These are phyloP conservation scores for Sporothrix dimorphospora DNA, from an alignment of 2,329 filamentous ascomycete genomes.

Conservation along the genomic window DNA sequence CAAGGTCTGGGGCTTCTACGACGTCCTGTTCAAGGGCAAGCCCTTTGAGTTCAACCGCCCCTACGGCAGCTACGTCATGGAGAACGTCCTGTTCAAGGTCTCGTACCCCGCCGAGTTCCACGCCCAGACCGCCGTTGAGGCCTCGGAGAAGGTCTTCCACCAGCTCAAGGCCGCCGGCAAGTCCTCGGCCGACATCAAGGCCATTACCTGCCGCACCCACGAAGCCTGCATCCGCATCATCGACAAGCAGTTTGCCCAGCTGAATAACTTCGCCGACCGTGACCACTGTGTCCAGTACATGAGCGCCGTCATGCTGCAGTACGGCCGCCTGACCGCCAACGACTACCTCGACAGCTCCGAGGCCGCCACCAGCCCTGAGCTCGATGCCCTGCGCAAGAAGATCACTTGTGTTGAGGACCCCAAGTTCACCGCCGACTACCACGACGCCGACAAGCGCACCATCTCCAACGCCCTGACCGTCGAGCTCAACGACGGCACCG, in stretches of 20 bases:
- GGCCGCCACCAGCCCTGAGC: conserved; percentile 84
- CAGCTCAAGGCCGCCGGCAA: conserved; percentile 84
- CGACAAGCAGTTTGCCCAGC: conserved; percentile 86
- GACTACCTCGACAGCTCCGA: conserved; percentile 94
- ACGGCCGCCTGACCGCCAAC: conserved; percentile 87
- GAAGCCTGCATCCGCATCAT: conserved; percentile 99
- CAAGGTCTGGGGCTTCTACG: conserved; percentile 97
- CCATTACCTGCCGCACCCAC: conserved; percentile 91
- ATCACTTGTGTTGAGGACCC: conserved; percentile 97
- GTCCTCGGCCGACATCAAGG: conserved; percentile 90
- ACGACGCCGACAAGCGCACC: conserved; percentile 88
- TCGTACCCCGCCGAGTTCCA: conserved; percentile 87
- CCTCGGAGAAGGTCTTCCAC: conserved; percentile 83
- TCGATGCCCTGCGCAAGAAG: conserved; percentile 89
- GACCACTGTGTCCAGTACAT: conserved; percentile 99
- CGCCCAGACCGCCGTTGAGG: conserved; percentile 97
- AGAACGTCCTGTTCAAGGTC: conserved; percentile 99
- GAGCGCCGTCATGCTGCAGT: conserved; percentile 93
- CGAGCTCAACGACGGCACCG: conserved; percentile 89
- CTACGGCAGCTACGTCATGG: conserved; percentile 99
- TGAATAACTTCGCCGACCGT: conserved; percentile 99
- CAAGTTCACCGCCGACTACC: conserved; percentile 93
- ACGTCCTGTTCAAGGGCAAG: conserved; percentile 94
- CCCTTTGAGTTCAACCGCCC: conserved; percentile 94
- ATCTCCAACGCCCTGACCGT: conserved; percentile 98